Base-by-base conservation (phyloP, 345 rosid genomes). In the Cochlearia excelsa region DNA sequence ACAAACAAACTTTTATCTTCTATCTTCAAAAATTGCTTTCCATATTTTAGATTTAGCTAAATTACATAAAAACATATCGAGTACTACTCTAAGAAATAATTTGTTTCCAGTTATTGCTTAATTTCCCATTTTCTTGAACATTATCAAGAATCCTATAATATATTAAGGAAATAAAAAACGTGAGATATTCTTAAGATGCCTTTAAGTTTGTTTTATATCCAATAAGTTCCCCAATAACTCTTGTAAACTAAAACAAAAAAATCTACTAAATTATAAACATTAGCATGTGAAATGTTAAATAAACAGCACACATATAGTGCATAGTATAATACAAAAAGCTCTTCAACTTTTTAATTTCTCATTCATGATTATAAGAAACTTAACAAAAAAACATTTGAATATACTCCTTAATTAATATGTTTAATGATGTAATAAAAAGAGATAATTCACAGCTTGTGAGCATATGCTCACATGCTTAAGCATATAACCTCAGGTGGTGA, bases 401-500 rank as follows among this genome's bases (percentile, higher is more conserved):
- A 61, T 54, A 61, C 46, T 28, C 42, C 51, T 55, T 70, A 57
- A 30, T 31, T 70, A 57, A 63, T 49, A 31, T 46, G 31, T 57
- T 43, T 26, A 56, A 49, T 63, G 64, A 62, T 63, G 49, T 43
- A 51, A 31, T 51, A 64, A 71, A 71, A 58, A 66, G 61, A 57
- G 70, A 70, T 31, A 23, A 29, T 37, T 51, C 65, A 63, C 55
- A 63, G 69, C 69, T 70, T 45, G 61, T 51, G 29, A 58, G 70
- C 70, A 71, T 65, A 58, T 71, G 61, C 51, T 69, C 75, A 71
- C 70, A 71, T 71, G 69, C 66, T 57, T 26, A 27, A 51, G 26
- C 50, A 57, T 35, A 49, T 29, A 57, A 46, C 37, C 38, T 51
- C 46, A 51, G 61, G 57, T 71, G 59, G 60, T 44, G 46, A 71